phyloP scores from a whole-genome alignment of 768 basidiomycete species.

The Lactarius hengduanensis region DNA sequence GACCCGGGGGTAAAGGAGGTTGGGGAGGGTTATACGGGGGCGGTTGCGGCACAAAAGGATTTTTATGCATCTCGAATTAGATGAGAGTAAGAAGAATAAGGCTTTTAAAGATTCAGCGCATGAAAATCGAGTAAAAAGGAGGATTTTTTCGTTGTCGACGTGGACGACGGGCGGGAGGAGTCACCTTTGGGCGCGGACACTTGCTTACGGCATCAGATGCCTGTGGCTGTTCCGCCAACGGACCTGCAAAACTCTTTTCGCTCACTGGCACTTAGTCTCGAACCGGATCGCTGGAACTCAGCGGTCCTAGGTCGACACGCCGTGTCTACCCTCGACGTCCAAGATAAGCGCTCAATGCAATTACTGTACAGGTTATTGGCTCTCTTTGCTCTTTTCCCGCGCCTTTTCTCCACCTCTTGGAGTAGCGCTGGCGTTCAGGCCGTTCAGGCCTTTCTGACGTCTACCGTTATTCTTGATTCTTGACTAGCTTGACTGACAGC shows the following conservation, averaged over 20 bases:
- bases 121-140: constrained; percentile 13
- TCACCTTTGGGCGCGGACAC: constrained; percentile 2
- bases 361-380: too few relatives aligned
- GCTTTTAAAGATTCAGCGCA: constrained; percentile 25
- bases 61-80: constrained; percentile 66
- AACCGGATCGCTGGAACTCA: too few relatives aligned
- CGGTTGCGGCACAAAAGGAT: constrained; percentile 72
- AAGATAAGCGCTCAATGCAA: too few relatives aligned
- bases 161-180: constrained; percentile 20
- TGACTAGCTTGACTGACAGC: neutral
- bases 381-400: neutral
- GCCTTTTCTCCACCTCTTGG: neutral
- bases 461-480: neutral
- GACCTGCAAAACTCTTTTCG: neutral
- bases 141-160: constrained; percentile 18
- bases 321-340: too few relatives aligned
- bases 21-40: constrained; percentile 63
- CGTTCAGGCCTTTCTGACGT: neutral
- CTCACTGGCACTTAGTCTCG: neutral
- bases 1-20: constrained; percentile 78
- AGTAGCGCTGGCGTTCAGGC: neutral
- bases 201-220: constrained; percentile 21
- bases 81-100: constrained; percentile 24
- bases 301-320: too few relatives aligned
- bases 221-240: neutral